phyloP scores from a whole-genome alignment of 805 yeast species.

The Debaryomyces tyrocola region DNA sequence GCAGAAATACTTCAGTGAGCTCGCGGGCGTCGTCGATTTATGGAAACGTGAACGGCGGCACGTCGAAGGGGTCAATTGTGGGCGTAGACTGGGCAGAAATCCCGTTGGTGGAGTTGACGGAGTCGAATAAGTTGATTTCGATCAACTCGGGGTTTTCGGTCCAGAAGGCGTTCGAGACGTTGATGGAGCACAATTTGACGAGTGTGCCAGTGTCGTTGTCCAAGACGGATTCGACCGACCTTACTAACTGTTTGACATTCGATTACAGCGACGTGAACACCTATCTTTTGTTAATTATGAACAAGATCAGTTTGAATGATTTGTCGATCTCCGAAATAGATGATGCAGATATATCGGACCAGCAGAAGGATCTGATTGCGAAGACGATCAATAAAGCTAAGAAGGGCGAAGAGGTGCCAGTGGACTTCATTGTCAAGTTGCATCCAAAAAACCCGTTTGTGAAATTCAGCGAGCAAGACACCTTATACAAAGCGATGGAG shows the following conservation, averaged over 20 bases:
- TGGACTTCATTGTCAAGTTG: conserved; percentile 78
- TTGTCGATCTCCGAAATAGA: conserved; percentile 30
- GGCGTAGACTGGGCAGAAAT: conserved; percentile 70
- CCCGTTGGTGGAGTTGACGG: conserved; percentile 70
- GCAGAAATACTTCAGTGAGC: conserved; percentile 33
- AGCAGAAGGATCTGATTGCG: conserved; percentile 40
- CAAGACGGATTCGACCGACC: conserved; percentile 50
- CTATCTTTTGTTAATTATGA: conserved; percentile 78
- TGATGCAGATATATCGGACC: conserved; percentile 22
- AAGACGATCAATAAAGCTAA: conserved; percentile 62
- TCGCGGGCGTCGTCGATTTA: conserved; percentile 21
- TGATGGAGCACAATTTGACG: conserved; percentile 72
- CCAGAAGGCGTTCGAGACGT: conserved; percentile 83
- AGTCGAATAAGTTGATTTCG: conserved; percentile 70
- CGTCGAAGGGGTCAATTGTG: conserved; percentile 4
- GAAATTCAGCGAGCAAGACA: conserved; percentile 67
- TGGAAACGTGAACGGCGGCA: conserved; percentile 3
- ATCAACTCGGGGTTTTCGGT: conserved; percentile 70
- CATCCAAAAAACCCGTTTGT: conserved; percentile 88
- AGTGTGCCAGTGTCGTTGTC: conserved; percentile 69
- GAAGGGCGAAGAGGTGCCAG: conserved; percentile 87
- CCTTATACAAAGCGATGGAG: conserved; percentile 74
- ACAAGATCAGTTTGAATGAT: conserved; percentile 51
- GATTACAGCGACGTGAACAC: conserved; percentile 92
- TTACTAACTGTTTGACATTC: conserved; percentile 72